Evolutionary conservation across 352 stramenopile genomes (phyloP).

Genomic region (Globisporangium carolinianum): DNA sequence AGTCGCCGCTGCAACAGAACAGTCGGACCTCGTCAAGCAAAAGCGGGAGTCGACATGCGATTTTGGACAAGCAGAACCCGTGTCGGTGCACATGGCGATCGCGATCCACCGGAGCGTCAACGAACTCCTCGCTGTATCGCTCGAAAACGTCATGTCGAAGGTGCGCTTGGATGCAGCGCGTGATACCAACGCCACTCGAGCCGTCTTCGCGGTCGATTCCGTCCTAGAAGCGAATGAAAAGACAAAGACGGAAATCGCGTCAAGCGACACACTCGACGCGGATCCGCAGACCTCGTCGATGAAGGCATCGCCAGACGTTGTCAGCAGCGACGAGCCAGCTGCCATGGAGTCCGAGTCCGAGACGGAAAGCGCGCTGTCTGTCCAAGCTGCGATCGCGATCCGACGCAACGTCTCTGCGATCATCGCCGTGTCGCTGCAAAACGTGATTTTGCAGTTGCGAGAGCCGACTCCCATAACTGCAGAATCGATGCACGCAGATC

Average conservation of each 20-base stretch:
- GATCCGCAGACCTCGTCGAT: neutral
- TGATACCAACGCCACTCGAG: neutral
- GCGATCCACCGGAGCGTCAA: conserved; percentile 30
- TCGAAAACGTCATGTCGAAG: conserved; percentile 23
- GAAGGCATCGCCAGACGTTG: neutral
- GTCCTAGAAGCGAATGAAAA: too few species aligned
- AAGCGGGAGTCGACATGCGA: neutral
- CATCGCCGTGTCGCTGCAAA: conserved; percentile 23
- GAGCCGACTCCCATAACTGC: neutral
- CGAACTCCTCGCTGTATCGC: conserved; percentile 29
- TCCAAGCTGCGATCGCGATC: conserved; percentile 20
- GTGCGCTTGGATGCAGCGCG: conserved; percentile 1
- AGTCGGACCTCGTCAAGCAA: neutral
- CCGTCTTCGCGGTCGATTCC: too few species aligned
- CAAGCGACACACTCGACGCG: neutral
- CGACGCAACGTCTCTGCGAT: conserved; percentile 22
- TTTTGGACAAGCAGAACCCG: conserved; percentile 6
- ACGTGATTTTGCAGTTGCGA: conserved; percentile 19
- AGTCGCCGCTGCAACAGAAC: neutral
- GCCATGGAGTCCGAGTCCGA: neutral
- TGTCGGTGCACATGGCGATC: conserved; percentile 24
- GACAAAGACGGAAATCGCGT: neutral
- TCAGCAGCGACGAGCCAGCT: neutral
- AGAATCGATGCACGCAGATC: neutral
- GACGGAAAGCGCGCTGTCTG: neutral